These are phyloP conservation scores for Tetradesmus lagerheimii DNA, from an alignment of 139 green algal genomes.

Conservation along the genomic window DNA sequence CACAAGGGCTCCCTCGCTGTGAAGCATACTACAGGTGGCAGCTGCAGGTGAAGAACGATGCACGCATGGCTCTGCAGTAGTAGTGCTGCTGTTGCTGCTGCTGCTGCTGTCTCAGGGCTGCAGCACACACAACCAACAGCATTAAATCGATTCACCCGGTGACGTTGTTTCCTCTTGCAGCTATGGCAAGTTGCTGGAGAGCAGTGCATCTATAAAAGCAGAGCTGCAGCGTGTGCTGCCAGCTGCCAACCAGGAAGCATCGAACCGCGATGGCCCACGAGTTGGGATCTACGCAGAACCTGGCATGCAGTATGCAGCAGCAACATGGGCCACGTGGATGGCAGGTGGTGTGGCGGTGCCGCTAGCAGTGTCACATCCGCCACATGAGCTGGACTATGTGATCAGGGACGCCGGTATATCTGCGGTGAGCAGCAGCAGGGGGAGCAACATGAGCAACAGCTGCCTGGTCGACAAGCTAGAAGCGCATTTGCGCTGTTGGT, in stretches of 20 bases:
- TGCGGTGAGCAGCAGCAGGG: constrained; percentile 50
- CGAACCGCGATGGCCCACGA: constrained; percentile 41
- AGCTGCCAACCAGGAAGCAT: not conserved
- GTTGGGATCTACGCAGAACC: constrained; percentile 58
- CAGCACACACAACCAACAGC: not conserved
- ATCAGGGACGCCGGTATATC: constrained; percentile 78
- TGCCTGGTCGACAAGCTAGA: not conserved
- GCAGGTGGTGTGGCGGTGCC: constrained; percentile 85
- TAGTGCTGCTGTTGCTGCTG: not conserved
- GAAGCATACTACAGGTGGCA: not conserved
- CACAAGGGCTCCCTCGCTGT: constrained; percentile 15
- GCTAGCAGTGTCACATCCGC: constrained; percentile 84
- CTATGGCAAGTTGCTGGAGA: constrained; percentile 13
- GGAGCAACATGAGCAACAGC: not conserved
- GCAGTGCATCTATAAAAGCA: not conserved
- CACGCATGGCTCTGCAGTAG: not conserved
- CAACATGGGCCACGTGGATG: constrained; percentile 88
- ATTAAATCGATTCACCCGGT: no score
- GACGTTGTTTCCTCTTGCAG: not conserved
- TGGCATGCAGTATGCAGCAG: constrained; percentile 45
- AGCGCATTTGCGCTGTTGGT: not conserved
- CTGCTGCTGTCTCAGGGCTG: not conserved
- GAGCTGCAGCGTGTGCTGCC: not conserved
- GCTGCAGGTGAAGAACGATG: not conserved
- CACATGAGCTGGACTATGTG: constrained; percentile 86